Percentiles rank a stretch among this genome's conserved stretches.
Evolutionary conservation across 768 basidiomycete genomes (phyloP).

Genomic region (Daedaleopsis sinensis): DNA sequence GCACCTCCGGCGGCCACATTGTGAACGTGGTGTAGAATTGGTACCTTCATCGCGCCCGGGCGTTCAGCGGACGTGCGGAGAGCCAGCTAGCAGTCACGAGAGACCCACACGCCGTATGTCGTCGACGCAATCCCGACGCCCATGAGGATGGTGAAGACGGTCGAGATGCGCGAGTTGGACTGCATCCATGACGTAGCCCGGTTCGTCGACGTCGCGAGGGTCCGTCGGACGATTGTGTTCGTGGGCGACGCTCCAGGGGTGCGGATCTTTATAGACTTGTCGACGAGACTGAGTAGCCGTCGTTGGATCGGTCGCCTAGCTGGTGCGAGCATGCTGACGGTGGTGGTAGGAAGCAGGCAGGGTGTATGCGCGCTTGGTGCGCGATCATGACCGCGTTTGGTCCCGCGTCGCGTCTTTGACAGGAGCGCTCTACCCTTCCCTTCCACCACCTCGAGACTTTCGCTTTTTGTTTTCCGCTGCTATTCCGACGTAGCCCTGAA

Average conservation of each 20-base stretch:
- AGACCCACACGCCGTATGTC: constrained; percentile 46
- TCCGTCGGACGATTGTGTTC: background rate
- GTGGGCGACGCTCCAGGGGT: background rate
- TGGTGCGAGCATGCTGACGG: background rate
- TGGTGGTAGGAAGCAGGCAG: background rate
- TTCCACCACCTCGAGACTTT: background rate
- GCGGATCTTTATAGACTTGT: too few species aligned
- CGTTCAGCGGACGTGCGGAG: background rate
- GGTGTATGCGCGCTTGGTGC: too few species aligned
- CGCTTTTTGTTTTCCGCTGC: too few species aligned
- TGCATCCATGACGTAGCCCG: constrained; percentile 5
- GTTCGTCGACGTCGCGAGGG: constrained; percentile 1
- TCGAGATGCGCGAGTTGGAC: constrained; percentile 33
- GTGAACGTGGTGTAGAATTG: constrained; percentile 60
- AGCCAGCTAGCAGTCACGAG: background rate
- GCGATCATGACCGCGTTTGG: background rate
- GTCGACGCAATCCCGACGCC: constrained; percentile 42
- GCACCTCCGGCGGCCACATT: constrained; percentile 68
- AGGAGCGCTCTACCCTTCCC: background rate
- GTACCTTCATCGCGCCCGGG: constrained; percentile 40
- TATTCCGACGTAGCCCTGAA: too few species aligned
- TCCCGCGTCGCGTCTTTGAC: too few species aligned
- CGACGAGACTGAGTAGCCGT: background rate
- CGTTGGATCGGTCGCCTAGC: background rate
- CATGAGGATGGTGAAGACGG: constrained; percentile 42